A percentile compares a stretch with the other conserved stretches of the same genome.
Conservation (phyloP, 345 rosid species). For the Orychophragmus violaceus region DNA sequence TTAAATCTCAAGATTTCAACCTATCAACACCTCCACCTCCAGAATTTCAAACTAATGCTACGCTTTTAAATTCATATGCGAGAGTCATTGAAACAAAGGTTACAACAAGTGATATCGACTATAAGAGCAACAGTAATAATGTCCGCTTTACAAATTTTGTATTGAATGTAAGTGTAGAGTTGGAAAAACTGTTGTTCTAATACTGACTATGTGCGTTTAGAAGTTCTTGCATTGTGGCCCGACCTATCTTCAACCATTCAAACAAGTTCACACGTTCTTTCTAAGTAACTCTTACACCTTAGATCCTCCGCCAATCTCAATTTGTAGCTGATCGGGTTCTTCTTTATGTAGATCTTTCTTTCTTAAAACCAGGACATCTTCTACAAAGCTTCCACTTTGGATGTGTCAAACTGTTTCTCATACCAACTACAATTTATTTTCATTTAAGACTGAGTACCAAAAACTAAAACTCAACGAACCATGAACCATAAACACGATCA, state of each 20-base stretch:
- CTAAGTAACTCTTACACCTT: constrained; percentile 36
- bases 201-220: not conserved
- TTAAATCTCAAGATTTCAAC: no score
- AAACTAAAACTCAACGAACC: no score
- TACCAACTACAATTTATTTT: no score
- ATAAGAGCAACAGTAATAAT: constrained; percentile 38
- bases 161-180: no score
- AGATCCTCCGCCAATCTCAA: not conserved
- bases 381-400: constrained; percentile 47
- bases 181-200: no score
- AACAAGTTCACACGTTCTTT: constrained; percentile 23
- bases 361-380: constrained; percentile 35
- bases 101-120: constrained; percentile 23
- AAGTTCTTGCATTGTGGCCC: constrained; percentile 53
- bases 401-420: constrained; percentile 35
- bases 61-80: not conserved
- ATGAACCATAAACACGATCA: no score
- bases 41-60: no score
- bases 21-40: no score
- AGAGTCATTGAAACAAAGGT: constrained; percentile 27
- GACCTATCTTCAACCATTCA: constrained; percentile 39
- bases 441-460: no score
- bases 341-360: not conserved
- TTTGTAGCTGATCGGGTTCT: not conserved
- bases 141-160: not conserved